Base-by-base conservation (phyloP, 495 filamentous ascomycete species). In the Lasiosphaeriaceae sp. region DNA sequence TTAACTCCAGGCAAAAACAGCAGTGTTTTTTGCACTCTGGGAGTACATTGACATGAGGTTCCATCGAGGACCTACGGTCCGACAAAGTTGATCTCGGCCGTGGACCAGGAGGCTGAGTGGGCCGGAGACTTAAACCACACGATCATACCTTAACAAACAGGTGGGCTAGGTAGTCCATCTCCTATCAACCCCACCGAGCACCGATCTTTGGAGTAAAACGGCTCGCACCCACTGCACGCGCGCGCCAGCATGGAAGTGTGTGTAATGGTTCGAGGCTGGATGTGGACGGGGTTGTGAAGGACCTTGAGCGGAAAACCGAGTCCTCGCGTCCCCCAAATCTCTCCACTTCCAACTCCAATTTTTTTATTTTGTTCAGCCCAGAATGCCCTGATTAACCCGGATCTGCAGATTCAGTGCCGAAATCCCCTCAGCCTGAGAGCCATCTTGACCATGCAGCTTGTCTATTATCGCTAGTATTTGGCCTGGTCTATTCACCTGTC, bases 311-410 rank as follows among this genome's bases (percentile, higher is more conserved):
- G 26, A 31, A 31, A 31, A 31, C 26, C 56, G 65, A 62, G 58
- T 43, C 54, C 14, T 41, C 47, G 6, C 37, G 46, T 31, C 51
- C 57, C 51, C 23, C 17, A 41, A 43, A 31, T 37, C 56, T 50
- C 34, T 44, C 26, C 35, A 6, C 19, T 35, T 54, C 44, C 44
- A 19, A 46, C 39, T 61, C 58, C 54, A 61, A 59, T 50, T 59
- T 54, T 57, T 54, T 57, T 45, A n/a, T 39, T 45, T 6, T 12
- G 16, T 20, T 37, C 29, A 31, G 35, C 58, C 47, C 57, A 58
- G 44, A 34, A 29, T 31, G 26, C 53, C 64, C 63, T 68, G 66
- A 69, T 71, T 67, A 72, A 71, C 73, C 71, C 70, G 73, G 72
- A 75, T 75, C 68, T 70, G 65, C 56, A 67, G 54, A 53, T 29